These are phyloP conservation scores for Elongisporangium prolatum DNA, from an alignment of 352 stramenopile genomes.

Conservation along the genomic window DNA sequence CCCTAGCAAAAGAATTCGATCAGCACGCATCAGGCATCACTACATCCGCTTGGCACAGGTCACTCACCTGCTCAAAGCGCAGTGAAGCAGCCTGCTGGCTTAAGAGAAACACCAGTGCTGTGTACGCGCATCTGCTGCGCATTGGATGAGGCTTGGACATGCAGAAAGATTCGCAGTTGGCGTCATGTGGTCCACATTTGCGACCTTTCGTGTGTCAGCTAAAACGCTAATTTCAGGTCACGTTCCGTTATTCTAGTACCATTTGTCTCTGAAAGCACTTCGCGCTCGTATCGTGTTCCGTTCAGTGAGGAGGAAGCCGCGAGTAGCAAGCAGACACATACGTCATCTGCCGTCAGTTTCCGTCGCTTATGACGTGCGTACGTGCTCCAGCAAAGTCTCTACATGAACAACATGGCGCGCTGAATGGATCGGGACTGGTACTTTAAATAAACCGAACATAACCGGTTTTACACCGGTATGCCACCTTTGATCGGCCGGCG, in stretches of 20 bases:
- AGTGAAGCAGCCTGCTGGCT: background rate
- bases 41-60: background rate
- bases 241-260: no score
- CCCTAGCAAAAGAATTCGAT: background rate
- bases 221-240: no score
- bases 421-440: background rate
- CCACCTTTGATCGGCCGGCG: background rate
- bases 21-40: background rate
- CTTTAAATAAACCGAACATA: background rate
- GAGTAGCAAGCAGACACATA: background rate
- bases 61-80: background rate
- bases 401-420: background rate
- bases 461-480: background rate
- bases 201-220: background rate
- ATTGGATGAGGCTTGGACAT: background rate
- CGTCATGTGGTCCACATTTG: background rate
- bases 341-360: background rate
- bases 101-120: background rate
- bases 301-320: background rate
- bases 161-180: background rate
- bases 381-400: background rate
- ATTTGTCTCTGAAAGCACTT: no score
- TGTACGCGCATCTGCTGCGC: background rate
- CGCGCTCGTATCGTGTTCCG: no score
- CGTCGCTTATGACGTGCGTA: background rate